phyloP scores from a whole-genome alignment of 192 early-diverging fungal genomes.

The Diversispora eburnea region DNA sequence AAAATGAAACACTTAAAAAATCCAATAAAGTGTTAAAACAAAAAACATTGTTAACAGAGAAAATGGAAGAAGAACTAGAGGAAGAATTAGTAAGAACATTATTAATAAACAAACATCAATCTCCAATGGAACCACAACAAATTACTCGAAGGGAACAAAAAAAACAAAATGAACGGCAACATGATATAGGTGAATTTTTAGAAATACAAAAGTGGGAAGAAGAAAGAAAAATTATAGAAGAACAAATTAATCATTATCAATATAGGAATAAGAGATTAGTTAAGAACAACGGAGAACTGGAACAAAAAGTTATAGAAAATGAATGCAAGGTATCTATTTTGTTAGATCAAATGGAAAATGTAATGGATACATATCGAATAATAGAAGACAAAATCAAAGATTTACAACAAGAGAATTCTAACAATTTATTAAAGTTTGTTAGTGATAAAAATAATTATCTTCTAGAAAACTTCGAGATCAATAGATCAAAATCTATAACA shows the following conservation, averaged over 20 bases:
- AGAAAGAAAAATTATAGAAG: neutral
- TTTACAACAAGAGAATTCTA: neutral
- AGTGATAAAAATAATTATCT: neutral
- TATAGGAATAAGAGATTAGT: neutral
- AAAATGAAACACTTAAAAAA: conserved; percentile 16
- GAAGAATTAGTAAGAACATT: neutral
- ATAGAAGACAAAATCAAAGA: conserved; percentile 17
- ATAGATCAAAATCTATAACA: neutral
- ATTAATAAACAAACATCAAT: neutral
- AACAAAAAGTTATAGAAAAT: conserved; percentile 6
- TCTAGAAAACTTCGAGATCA: neutral
- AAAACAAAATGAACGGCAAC: neutral
- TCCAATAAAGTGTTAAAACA: neutral
- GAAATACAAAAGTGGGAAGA: conserved; percentile 13
- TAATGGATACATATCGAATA: conserved; percentile 6
- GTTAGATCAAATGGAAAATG: conserved; percentile 28
- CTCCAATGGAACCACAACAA: neutral
- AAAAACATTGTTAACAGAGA: neutral
- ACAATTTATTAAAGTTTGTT: too few relatives aligned
- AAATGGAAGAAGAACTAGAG: neutral
- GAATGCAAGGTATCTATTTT: conserved; percentile 18
- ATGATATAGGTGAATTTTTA: too few relatives aligned
- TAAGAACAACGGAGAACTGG: neutral
- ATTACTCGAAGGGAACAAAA: neutral
- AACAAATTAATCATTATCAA: conserved; percentile 14